A percentile compares a stretch with the other conserved stretches of the same genome.
phyloP scores from a whole-genome alignment of 2,329 filamentous ascomycete genomes.

The Arthrobotrys conoides region DNA sequence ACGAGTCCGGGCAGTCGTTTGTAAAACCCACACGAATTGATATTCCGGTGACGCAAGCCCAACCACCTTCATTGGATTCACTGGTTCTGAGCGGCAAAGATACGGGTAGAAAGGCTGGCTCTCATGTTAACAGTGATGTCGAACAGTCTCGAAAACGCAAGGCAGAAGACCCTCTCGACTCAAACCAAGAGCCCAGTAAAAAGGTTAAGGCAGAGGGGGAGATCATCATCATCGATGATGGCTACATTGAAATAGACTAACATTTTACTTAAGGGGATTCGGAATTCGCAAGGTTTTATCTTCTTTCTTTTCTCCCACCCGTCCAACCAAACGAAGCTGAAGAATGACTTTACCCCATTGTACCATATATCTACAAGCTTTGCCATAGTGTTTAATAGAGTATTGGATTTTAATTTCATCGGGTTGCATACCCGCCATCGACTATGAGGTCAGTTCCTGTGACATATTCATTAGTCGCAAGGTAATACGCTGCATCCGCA shows the following conservation, averaged over 20 bases:
- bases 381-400: background rate
- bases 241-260: conserved; percentile 76
- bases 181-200: conserved; percentile 44
- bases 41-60: conserved; percentile 69
- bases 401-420: background rate
- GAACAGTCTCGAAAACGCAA: conserved; percentile 57
- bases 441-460: conserved; percentile 90
- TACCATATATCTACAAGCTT: background rate
- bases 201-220: conserved; percentile 49
- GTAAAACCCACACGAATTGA: conserved; percentile 64
- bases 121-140: background rate
- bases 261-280: background rate
- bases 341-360: background rate
- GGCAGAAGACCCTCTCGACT: conserved; percentile 42
- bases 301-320: too few relatives aligned
- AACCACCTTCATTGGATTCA: conserved; percentile 65
- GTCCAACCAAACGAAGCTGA: background rate
- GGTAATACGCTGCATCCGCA: conserved; percentile 84
- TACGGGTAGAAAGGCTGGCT: conserved; percentile 47
- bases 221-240: conserved; percentile 66
- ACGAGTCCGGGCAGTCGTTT: conserved; percentile 65
- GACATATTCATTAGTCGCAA: conserved; percentile 83
- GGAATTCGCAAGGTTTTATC: background rate
- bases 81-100: conserved; percentile 64
- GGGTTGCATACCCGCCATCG: conserved; percentile 79